Conservation (phyloP, 345 rosid genomes). For the Abelmoschus esculentus region DNA sequence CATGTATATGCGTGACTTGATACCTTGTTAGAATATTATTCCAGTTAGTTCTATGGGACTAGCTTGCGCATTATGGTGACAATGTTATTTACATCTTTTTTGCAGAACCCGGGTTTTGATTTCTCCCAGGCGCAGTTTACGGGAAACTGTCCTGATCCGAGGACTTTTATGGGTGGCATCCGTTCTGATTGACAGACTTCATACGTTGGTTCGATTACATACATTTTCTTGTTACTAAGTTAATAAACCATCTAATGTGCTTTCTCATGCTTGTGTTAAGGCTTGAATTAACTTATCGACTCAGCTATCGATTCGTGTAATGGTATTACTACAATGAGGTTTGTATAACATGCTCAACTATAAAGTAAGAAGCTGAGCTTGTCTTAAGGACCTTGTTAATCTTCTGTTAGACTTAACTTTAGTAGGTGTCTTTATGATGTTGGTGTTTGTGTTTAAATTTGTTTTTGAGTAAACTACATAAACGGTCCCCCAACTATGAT, state of each 20-base stretch:
- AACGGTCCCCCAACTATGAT: no score
- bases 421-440: no score
- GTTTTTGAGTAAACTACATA: no score
- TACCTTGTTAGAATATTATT: no score
- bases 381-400: neutral
- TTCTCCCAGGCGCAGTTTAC: slow-evolving; percentile 36
- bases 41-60: no score
- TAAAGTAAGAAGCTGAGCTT: neutral
- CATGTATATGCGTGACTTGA: no score
- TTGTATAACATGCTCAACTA: neutral
- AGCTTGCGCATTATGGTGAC: no score
- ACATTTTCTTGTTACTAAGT: neutral
- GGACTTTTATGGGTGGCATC: slow-evolving; percentile 90
- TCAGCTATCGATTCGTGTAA: neutral
- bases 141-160: slow-evolving; percentile 85
- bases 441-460: no score
- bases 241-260: slow-evolving; percentile 4
- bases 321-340: neutral
- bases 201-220: neutral
- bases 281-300: neutral
- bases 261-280: neutral
- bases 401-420: neutral
- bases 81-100: no score
- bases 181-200: slow-evolving; percentile 19
- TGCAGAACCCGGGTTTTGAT: no score